Percentiles rank a stretch among this genome's conserved stretches.
phyloP scores from a whole-genome alignment of 306 rosid genomes.

The Crotalaria pallida region DNA sequence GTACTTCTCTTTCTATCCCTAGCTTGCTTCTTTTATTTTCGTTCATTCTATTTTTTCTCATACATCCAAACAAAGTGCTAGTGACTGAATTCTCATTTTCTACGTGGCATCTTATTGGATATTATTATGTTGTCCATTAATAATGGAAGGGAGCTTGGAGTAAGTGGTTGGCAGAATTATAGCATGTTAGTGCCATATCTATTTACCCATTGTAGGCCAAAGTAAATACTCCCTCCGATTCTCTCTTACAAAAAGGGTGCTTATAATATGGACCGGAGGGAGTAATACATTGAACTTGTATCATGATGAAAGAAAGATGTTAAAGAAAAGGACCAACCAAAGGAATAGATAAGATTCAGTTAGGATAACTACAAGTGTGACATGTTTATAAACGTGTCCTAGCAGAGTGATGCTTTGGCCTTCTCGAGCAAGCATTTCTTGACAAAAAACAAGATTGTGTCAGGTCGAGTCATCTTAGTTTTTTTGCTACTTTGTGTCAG shows the following conservation, averaged over 20 bases:
- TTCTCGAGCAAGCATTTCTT: not conserved
- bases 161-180: constrained; percentile 14
- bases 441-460: constrained; percentile 15
- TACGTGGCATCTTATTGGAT: constrained; percentile 6
- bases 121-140: constrained; percentile 9
- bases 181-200: not conserved
- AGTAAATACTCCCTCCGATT: too few species aligned
- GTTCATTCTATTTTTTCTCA: too few species aligned
- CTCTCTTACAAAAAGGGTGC: too few species aligned
- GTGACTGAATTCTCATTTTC: not conserved
- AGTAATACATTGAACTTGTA: constrained; percentile 7
- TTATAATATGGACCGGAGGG: too few species aligned
- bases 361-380: constrained; percentile 13
- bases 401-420: not conserved
- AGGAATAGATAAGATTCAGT: constrained; percentile 26
- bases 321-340: constrained; percentile 10
- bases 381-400: constrained; percentile 9
- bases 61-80: too few species aligned
- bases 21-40: too few species aligned
- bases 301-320: constrained; percentile 1
- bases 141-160: not conserved
- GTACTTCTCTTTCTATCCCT: too few species aligned
- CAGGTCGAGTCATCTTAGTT: not conserved
- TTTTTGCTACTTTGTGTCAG: not conserved
- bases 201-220: not conserved